Base-by-base conservation (phyloP, 768 basidiomycete species). In the Porphyrellus cyaneotinctus region DNA sequence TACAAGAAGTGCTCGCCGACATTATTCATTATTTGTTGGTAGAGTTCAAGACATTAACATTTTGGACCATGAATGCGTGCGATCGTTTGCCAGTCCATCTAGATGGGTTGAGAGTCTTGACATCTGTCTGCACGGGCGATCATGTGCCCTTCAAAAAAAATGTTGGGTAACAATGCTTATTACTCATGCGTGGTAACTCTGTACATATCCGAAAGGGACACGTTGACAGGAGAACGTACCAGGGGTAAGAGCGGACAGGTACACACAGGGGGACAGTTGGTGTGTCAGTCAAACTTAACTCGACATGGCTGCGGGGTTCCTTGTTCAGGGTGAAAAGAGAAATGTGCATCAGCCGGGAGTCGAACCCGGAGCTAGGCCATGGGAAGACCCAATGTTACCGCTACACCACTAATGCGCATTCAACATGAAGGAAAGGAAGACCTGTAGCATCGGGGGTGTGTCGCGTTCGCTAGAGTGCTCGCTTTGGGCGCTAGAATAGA, bases 381-480 rank as follows among this genome's bases (percentile, higher is more conserved):
- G 85, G 85, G 85, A 87, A 87, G 84, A 85, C 83, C 82, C 83
- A 84, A 87, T 86, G 85, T 87, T 87, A 86, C 85, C 85, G 79
- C 72, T 87, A 86, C 84, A 85, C 84, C 82, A 86, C 67, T 68
- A 57, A 71, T 69, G 68, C 39, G 9, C 26, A 28, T 28, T 28
- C 26, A 28, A 28, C n/a, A n/a, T n/a, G n/a, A n/a, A n/a, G n/a
- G n/a, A n/a, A n/a, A n/a, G n/a, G n/a, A n/a, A n/a, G n/a, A n/a
- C n/a, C n/a, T n/a, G n/a, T n/a, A n/a, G n/a, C n/a, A n/a, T n/a
- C n/a, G n/a, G n/a, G n/a, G n/a, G n/a, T n/a, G n/a, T n/a, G n/a
- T n/a, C n/a, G n/a, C n/a, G n/a, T n/a, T n/a, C n/a, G n/a, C n/a
- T n/a, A n/a, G n/a, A n/a, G n/a, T n/a, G n/a, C n/a, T n/a, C n/a